Evolutionary conservation across 345 rosid genomes (phyloP).

Genomic region (Erucastrum elatum): DNA sequence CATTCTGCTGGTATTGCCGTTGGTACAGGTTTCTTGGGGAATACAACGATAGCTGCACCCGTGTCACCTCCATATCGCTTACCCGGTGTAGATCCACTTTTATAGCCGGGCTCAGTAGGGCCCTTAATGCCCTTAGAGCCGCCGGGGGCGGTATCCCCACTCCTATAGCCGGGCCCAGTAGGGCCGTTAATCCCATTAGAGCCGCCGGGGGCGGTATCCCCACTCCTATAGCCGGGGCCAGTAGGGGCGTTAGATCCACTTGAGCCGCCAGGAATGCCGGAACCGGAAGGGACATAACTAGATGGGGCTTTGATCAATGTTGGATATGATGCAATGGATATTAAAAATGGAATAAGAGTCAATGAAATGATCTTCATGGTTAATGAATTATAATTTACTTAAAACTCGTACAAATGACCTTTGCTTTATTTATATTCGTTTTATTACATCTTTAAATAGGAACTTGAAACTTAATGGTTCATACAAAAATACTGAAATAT

Average conservation of each 20-base stretch:
- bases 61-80: background rate
- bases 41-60: background rate
- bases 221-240: background rate
- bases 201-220: background rate
- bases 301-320: background rate
- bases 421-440: background rate
- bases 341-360: background rate
- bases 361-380: constrained; percentile 14
- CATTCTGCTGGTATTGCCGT: background rate
- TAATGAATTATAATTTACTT: constrained; percentile 4
- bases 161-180: background rate
- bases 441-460: constrained; percentile 6
- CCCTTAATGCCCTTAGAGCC: background rate
- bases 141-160: background rate
- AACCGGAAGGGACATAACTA: background rate
- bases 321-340: constrained; percentile 9
- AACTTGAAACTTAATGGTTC: background rate
- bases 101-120: background rate
- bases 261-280: background rate
- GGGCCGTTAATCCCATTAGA: background rate
- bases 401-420: background rate
- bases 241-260: background rate
- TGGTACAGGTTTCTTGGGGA: background rate
- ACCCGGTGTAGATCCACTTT: background rate
- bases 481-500: background rate